A percentile compares a stretch with the other conserved stretches of the same genome.
Evolutionary conservation across 208 protist genomes (phyloP).

Genomic region (Herpetomonas tarakana): DNA sequence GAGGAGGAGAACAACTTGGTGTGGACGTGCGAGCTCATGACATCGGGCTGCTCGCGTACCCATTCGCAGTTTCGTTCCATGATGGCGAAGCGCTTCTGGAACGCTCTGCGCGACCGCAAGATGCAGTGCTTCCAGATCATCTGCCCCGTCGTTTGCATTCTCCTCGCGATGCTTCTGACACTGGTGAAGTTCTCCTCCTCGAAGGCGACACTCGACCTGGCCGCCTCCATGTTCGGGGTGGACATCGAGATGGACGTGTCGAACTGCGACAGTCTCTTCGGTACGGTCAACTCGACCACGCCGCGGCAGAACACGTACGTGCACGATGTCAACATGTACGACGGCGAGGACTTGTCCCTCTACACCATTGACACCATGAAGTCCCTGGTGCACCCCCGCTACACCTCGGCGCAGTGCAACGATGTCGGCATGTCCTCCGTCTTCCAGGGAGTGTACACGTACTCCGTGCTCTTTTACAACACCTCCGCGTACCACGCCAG

Average conservation of each 20-base stretch:
- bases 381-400: constrained; percentile 3
- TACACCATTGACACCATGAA: constrained; percentile 17
- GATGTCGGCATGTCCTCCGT: constrained; percentile 1
- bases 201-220: not conserved
- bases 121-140: constrained; percentile 38
- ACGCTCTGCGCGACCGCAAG: constrained; percentile 27
- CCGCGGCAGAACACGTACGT: constrained; percentile 13
- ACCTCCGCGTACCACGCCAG: constrained; percentile 16
- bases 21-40: constrained; percentile 20
- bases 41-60: not conserved
- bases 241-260: constrained; percentile 11
- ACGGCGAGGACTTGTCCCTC: constrained; percentile 7
- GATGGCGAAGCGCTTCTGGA: constrained; percentile 35
- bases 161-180: constrained; percentile 39
- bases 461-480: constrained; percentile 18
- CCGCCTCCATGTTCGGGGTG: constrained; percentile 10
- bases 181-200: constrained; percentile 12
- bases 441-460: not conserved
- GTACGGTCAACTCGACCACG: constrained; percentile 11
- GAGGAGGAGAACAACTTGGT: constrained; percentile 18
- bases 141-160: constrained; percentile 35
- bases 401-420: constrained; percentile 11
- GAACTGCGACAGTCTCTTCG: constrained; percentile 11
- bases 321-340: constrained; percentile 18
- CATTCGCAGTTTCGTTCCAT: constrained; percentile 22